phyloP scores from a whole-genome alignment of 1,284 basidiomycete species.

The Thecaphora thlaspeos region DNA sequence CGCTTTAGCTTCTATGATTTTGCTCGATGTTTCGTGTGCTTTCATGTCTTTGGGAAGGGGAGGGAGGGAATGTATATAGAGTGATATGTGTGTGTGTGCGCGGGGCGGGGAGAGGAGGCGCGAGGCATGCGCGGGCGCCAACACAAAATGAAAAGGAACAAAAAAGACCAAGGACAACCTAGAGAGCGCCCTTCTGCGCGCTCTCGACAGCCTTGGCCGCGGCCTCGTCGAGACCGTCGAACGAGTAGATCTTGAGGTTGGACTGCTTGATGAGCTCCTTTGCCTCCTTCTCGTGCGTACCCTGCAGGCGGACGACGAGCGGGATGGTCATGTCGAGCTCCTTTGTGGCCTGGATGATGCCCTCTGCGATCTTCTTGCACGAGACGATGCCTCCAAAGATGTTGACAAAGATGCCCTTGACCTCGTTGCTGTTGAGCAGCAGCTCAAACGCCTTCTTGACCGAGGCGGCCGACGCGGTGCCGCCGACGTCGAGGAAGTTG shows the following conservation, averaged over 20 bases:
- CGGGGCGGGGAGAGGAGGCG: too few species aligned
- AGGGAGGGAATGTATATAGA: too few species aligned
- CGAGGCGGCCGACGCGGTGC: constrained; percentile 93
- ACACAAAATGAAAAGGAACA: too few species aligned
- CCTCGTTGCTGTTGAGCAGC: constrained; percentile 81
- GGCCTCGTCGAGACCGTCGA: constrained; percentile 36
- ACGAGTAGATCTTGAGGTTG: constrained; percentile 68
- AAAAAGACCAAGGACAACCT: not conserved
- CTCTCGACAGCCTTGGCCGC: constrained; percentile 40
- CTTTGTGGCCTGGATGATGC: constrained; percentile 95
- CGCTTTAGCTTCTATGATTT: too few species aligned
- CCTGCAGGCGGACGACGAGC: constrained; percentile 89
- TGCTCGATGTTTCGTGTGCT: too few species aligned
- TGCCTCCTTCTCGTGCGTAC: constrained; percentile 92
- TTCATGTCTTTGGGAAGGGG: too few species aligned
- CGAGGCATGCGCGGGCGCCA: too few species aligned
- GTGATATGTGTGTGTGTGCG: too few species aligned
- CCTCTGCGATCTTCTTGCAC: constrained; percentile 73
- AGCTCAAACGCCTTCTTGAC: constrained; percentile 99
- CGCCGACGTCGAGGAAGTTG: constrained; percentile 98
- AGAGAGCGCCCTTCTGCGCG: constrained; percentile 27
- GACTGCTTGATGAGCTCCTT: constrained; percentile 76
- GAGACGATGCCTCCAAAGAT: constrained; percentile 81
- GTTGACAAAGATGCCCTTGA: constrained; percentile 99
- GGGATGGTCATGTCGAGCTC: constrained; percentile 84